Evolutionary conservation across 2,329 filamentous ascomycete genomes (phyloP), one percentile per base, ranked within the genome.

Genomic region (Pseudogymnoascus sp.): DNA sequence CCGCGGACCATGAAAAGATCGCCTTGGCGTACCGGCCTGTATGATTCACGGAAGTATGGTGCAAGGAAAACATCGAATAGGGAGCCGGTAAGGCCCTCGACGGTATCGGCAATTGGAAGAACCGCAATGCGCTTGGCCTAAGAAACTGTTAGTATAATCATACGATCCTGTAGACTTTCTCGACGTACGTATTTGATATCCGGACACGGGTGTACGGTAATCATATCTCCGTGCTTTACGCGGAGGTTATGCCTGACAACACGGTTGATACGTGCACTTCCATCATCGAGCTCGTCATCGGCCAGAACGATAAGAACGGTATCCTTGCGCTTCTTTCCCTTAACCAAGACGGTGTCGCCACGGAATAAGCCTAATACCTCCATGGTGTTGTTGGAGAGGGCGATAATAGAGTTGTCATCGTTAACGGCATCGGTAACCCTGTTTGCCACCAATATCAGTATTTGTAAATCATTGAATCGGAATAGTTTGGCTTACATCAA

Each of bases 361-460:
- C 96, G 91, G 89, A 99, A 99, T 67, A 99, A 88, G 82, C 97
- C 92, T 69, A 99, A 88, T 66, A 89, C 87, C 80, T 99, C 95
- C 95, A 99, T 99, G 71, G 95, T 97, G 78, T 95, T 93, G 83
- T 97, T 96, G 65, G 95, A 97, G 65, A 99, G 87, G 70, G 92
- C 91, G 75, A 99, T 97, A 78, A 97, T 96, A 68, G 95, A 97
- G 87, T 99, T 99, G 81, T 99, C 95, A 88, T 99, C 95, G 80
- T 96, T 99, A 74, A 90, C 86, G 77, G 95, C 93, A 85, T 99
- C 96, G 74, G 95, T 97, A 69, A 99, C 95, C 81, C 92, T 96
- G 73, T 70, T n/a, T 60, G 70, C 79, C 67, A 79, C 72, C 66
- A 66, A 63, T 57, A 57, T 38, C 42, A 57, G 33, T 64, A 62